phyloP scores from a whole-genome alignment of 164 flowering plant species.

The Piper longum region DNA sequence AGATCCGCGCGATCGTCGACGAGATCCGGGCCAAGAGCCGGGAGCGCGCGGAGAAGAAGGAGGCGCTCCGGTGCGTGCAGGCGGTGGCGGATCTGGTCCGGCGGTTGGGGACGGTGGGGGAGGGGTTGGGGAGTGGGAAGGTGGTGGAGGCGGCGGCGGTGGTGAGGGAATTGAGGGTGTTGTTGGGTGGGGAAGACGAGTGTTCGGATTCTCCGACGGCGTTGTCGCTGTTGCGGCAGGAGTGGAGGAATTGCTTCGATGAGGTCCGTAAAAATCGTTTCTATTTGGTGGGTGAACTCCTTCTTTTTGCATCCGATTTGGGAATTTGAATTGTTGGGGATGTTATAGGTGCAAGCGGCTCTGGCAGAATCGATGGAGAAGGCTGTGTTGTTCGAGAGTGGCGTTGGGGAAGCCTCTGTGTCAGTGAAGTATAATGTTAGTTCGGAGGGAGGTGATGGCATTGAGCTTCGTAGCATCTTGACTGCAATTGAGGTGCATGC shows the following conservation, averaged over 20 bases:
- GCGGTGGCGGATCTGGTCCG: constrained; percentile 31
- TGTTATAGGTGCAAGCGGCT: constrained; percentile 59
- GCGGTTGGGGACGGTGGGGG: constrained; percentile 34
- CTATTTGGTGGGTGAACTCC: constrained; percentile 5
- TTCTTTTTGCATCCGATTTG: constrained; percentile 4
- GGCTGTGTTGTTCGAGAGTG: constrained; percentile 45
- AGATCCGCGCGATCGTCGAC: constrained; percentile 22
- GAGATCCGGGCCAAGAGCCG: constrained; percentile 23
- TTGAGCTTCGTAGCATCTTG: constrained; percentile 47
- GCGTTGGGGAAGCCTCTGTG: constrained; percentile 15
- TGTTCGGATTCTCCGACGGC: constrained; percentile 25
- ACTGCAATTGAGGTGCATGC: constrained; percentile 72
- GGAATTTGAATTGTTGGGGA: background rate
- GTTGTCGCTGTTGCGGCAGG: constrained; percentile 47
- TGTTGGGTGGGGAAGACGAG: constrained; percentile 22
- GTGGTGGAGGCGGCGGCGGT: constrained; percentile 47
- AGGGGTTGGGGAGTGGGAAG: constrained; percentile 33
- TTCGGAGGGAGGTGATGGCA: constrained; percentile 17
- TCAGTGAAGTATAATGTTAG: constrained; percentile 24
- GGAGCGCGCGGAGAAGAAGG: constrained; percentile 51
- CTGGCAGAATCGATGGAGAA: constrained; percentile 41
- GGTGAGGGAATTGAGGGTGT: constrained; percentile 46
- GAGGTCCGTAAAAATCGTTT: constrained; percentile 28
- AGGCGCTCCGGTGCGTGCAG: constrained; percentile 30
- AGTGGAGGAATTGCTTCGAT: constrained; percentile 67